Evolutionary conservation across 345 rosid genomes (phyloP).

Genomic region (Noccaea bulbosa): DNA sequence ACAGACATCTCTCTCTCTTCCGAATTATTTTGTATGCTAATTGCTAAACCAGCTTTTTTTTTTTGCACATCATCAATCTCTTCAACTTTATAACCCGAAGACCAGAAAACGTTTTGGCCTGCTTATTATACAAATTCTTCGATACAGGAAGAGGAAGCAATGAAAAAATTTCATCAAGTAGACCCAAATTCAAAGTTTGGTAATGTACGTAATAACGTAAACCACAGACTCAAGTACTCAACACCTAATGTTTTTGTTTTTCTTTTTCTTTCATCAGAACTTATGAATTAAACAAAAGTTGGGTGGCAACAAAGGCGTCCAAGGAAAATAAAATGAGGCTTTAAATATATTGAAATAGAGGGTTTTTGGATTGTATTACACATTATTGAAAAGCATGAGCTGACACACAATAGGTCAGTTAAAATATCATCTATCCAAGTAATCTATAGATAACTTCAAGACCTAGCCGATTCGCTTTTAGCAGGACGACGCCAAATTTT

Average conservation of each 20-base stretch:
- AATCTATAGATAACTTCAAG: slow-evolving; percentile 5
- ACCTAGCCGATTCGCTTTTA: slow-evolving; percentile 27
- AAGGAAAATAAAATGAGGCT: background rate
- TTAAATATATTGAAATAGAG: background rate
- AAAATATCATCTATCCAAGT: background rate
- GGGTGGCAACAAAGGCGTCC: background rate
- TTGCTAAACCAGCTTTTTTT: background rate
- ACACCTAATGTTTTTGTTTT: background rate
- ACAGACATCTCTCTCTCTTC: background rate
- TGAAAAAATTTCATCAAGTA: background rate
- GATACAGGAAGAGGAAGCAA: background rate
- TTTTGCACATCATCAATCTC: background rate
- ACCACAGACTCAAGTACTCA: background rate
- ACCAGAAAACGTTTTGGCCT: background rate
- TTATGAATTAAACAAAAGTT: slow-evolving; percentile 6
- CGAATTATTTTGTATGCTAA: background rate
- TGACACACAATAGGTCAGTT: slow-evolving; percentile 6
- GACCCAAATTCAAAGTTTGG: background rate
- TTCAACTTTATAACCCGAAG: background rate
- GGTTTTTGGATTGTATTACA: background rate
- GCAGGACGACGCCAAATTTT: slow-evolving; percentile 42
- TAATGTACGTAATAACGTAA: background rate
- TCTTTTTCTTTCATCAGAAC: background rate
- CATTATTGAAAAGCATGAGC: slow-evolving; percentile 9
- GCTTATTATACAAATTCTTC: background rate